Evolutionary conservation across 2,329 filamentous ascomycete genomes (phyloP), one percentile per base, ranked within the genome.

Genomic region (Botrytis fragariae): DNA sequence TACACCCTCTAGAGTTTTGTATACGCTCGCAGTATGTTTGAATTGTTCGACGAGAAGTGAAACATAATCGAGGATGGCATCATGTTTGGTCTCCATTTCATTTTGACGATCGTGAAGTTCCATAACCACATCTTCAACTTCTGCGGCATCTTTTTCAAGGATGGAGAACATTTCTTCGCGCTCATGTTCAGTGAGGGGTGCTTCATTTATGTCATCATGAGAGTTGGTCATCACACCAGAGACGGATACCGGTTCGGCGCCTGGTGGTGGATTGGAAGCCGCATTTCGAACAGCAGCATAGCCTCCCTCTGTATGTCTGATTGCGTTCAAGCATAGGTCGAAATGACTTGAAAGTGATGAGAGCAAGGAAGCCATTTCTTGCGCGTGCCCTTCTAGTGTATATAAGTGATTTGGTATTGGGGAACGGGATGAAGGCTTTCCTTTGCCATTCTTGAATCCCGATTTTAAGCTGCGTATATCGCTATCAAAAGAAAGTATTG

Each of bases 241-340:
- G 72, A 92, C 90, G 16, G 89, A 91, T 1, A 90, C 86, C 25
- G 83, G 84, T 42, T 87, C 86, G 22, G 81, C 75, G 64, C 80
- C 73, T 82, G 87, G 75, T 79, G 88, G 82, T 57, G 84, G 84
- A 44, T 87, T 87, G 77, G 93, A 91, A 61, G 91, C 91, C 0
- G 90, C 91, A 76, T 89, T 91, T 69, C 88, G 87, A 18, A 90
- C 88, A 9, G 91, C 92, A 8, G 90, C 91, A 20, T 90, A 90
- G 8, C 91, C 92, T 44, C 92, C 92, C 83, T 97, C 94, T 4
- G 95, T 98, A 69, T 95, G 94, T 74, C 94, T 93, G 61, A 98
- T 91, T 0, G 95, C 95, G 1, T 92, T 95, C 22, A 97, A 93
- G 81, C 95, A 98, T 76, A 97, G 89, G 81, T 98, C 95, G 81